These are phyloP conservation scores for Cordyceps farinosa DNA, from an alignment of 2,329 filamentous ascomycete genomes.

Conservation along the genomic window DNA sequence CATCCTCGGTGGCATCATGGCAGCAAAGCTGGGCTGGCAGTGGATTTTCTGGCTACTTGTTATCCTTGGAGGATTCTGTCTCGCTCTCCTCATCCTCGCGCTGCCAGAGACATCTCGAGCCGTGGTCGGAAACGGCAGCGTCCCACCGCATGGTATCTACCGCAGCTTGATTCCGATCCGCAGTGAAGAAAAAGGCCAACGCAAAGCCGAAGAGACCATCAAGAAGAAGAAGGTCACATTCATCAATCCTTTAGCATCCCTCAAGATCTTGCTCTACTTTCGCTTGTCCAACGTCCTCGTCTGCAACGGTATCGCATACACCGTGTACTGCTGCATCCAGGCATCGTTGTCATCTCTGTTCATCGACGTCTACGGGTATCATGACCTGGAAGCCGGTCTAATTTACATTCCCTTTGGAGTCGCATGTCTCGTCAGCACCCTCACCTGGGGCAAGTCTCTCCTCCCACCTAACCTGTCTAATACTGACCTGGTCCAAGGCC, in stretches of 20 bases:
- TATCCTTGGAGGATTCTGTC: slow-evolving; percentile 32
- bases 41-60: slow-evolving; percentile 40
- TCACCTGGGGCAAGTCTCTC: slow-evolving; percentile 18
- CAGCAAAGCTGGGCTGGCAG: slow-evolving; percentile 44
- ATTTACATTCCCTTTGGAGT: slow-evolving; percentile 21
- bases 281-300: slow-evolving; percentile 18
- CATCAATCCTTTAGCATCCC: slow-evolving; percentile 10
- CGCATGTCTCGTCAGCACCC: slow-evolving; percentile 1
- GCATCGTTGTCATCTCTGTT: slow-evolving; percentile 24
- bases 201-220: not conserved
- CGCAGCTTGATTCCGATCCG: not conserved
- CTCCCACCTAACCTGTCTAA: not conserved
- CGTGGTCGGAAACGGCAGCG: slow-evolving; percentile 3
- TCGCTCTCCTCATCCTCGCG: slow-evolving; percentile 36
- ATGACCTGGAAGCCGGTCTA: slow-evolving; percentile 22
- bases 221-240: not conserved
- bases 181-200: not conserved
- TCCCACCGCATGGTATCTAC: not conserved
- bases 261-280: slow-evolving; percentile 10
- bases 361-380: slow-evolving; percentile 22
- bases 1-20: slow-evolving; percentile 45
- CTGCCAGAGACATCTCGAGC: slow-evolving; percentile 33
- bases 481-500: not conserved
- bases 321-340: slow-evolving; percentile 23
- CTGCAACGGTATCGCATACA: slow-evolving; percentile 26